Evolutionary conservation across 2,329 filamentous ascomycete genomes (phyloP).

Genomic region (Alternaria incomplexa): DNA sequence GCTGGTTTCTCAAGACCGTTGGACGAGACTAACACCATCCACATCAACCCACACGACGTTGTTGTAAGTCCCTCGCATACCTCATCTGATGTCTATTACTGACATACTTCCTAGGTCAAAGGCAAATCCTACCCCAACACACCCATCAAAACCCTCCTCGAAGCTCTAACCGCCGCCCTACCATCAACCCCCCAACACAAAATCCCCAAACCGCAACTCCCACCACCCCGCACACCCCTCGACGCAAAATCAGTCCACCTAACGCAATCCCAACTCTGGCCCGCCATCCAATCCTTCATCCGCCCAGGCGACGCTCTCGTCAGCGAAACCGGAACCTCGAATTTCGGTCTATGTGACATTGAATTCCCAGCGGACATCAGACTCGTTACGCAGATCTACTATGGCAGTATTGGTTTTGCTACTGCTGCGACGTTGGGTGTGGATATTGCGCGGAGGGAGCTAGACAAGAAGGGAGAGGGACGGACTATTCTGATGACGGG

Average conservation of each 20-base stretch:
- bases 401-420: slow-evolving; percentile 53
- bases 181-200: slow-evolving; percentile 28
- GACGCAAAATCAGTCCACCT: slow-evolving; percentile 47
- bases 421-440: slow-evolving; percentile 51
- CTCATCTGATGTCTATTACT: not conserved
- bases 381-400: slow-evolving; percentile 52
- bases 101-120: slow-evolving; percentile 27
- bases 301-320: slow-evolving; percentile 48
- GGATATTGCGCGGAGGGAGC: slow-evolving; percentile 58
- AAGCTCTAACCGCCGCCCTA: slow-evolving; percentile 32
- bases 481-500: slow-evolving; percentile 65
- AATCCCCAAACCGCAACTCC: slow-evolving; percentile 33
- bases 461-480: slow-evolving; percentile 26
- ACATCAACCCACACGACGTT: slow-evolving; percentile 49
- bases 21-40: slow-evolving; percentile 35
- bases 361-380: slow-evolving; percentile 33
- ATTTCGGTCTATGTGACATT: slow-evolving; percentile 48
- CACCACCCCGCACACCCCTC: slow-evolving; percentile 31
- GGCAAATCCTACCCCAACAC: slow-evolving; percentile 41
- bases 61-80: slow-evolving; percentile 22
- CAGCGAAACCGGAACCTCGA: slow-evolving; percentile 52
- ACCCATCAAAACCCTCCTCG: slow-evolving; percentile 48
- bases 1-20: slow-evolving; percentile 50
- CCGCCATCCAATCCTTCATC: slow-evolving; percentile 48
- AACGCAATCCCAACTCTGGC: slow-evolving; percentile 54